phyloP scores from a whole-genome alignment of 2,329 filamentous ascomycete species.

The Colletotrichum camelliae region DNA sequence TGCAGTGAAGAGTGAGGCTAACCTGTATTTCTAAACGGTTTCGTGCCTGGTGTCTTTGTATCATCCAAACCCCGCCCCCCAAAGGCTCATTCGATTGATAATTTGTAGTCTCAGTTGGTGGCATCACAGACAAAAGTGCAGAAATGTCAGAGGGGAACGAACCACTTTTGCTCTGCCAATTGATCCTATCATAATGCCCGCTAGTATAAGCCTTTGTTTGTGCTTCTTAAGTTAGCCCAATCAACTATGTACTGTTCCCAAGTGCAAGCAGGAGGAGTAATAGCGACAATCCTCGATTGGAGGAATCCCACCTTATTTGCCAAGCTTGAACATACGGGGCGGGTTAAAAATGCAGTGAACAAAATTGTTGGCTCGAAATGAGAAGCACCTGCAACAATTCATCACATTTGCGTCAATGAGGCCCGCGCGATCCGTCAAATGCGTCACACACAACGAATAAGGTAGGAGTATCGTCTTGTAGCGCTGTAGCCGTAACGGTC shows the following conservation, averaged over 20 bases:
- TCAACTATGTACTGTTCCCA: neutral
- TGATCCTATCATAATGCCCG: neutral
- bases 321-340: neutral
- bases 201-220: neutral
- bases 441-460: too few relatives aligned
- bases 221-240: neutral
- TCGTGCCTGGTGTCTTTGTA: neutral
- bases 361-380: neutral
- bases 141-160: neutral
- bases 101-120: neutral
- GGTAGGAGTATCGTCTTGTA: neutral
- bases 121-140: neutral
- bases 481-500: neutral
- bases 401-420: neutral
- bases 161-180: neutral
- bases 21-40: neutral
- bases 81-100: neutral
- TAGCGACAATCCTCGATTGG: neutral
- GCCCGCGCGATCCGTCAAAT: neutral
- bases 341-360: neutral
- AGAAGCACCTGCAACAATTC: neutral
- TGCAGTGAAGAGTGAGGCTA: neutral
- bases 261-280: neutral
- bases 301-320: neutral
- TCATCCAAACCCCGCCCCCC: neutral